Conservation (phyloP, 2,329 filamentous ascomycete genomes). For the Diaporthe destruens region DNA sequence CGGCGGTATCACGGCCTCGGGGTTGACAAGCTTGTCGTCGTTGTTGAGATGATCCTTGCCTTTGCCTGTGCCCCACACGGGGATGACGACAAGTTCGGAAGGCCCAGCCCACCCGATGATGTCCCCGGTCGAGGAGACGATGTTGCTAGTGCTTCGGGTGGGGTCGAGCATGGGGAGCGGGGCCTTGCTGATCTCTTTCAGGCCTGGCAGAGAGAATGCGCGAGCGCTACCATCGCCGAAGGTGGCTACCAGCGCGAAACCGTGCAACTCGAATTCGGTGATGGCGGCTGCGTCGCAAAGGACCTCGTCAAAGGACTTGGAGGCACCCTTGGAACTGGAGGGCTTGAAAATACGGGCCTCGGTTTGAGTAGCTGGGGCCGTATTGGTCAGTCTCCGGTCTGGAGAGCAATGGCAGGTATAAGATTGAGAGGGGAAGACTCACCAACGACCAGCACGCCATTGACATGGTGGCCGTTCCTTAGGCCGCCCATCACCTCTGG, state of each 20-base stretch:
- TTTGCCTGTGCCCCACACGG: slow-evolving; percentile 84
- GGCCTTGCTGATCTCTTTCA: slow-evolving; percentile 84
- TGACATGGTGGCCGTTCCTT: slow-evolving; percentile 78
- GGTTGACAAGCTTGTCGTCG: slow-evolving; percentile 84
- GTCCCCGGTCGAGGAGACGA: slow-evolving; percentile 83
- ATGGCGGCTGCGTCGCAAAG: slow-evolving; percentile 86
- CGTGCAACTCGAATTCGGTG: slow-evolving; percentile 79
- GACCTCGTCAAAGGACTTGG: slow-evolving; percentile 86
- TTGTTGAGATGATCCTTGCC: slow-evolving; percentile 64
- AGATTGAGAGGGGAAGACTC: slow-evolving; percentile 54
- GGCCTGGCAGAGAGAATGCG: slow-evolving; percentile 86
- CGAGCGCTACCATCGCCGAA: slow-evolving; percentile 86
- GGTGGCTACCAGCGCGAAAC: slow-evolving; percentile 83
- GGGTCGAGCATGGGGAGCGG: slow-evolving; percentile 79
- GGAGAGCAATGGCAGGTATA: no score
- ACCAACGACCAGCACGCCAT: slow-evolving; percentile 85
- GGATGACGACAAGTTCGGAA: slow-evolving; percentile 85
- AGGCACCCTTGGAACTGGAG: slow-evolving; percentile 86
- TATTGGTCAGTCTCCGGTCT: slow-evolving; percentile 46
- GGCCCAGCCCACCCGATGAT: slow-evolving; percentile 91
- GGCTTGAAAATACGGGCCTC: slow-evolving; percentile 92
- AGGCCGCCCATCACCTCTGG: slow-evolving; percentile 81
- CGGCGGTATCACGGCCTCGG: slow-evolving; percentile 77
- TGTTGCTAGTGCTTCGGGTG: slow-evolving; percentile 75
- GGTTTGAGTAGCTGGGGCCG: slow-evolving; percentile 68